Percentiles rank a stretch among this genome's conserved stretches.
Conservation (phyloP, 805 yeast species). For the Candida tallmaniae region DNA sequence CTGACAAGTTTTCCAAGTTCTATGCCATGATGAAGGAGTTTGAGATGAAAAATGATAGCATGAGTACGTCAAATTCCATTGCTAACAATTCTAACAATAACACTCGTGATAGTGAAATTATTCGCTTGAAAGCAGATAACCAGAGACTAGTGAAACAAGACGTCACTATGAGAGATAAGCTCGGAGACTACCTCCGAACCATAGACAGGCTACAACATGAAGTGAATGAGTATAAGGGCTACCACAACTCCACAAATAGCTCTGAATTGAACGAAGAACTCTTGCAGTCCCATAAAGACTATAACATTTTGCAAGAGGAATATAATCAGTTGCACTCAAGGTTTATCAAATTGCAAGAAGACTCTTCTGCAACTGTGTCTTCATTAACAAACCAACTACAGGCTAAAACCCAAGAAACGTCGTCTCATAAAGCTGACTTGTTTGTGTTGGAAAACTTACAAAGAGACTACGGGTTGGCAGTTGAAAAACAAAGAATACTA, state of each 20-base stretch:
- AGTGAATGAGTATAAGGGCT: constrained; percentile 23
- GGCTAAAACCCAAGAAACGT: constrained; percentile 14
- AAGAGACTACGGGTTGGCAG: constrained; percentile 35
- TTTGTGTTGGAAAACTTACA: constrained; percentile 25
- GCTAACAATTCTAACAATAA: constrained; percentile 1
- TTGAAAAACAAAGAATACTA: constrained; percentile 39
- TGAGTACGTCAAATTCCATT: too few species aligned
- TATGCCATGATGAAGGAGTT: constrained; percentile 10
- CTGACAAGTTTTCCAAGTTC: constrained; percentile 17
- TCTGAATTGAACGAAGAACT: constrained; percentile 13
- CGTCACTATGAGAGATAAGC: constrained; percentile 19
- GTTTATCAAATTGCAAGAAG: constrained; percentile 18
- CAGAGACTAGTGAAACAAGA: constrained; percentile 15
- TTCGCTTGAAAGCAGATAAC: constrained; percentile 15
- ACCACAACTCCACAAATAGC: constrained; percentile 1
- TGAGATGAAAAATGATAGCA: too few species aligned
- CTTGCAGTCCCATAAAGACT: constrained; percentile 16
- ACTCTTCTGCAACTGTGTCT: constrained; percentile 18
- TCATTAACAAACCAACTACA: constrained; percentile 21
- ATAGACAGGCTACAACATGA: constrained; percentile 30
- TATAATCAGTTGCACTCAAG: constrained; percentile 11
- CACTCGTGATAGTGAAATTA: constrained; percentile 3
- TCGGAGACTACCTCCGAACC: constrained; percentile 25
- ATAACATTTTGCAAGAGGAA: constrained; percentile 15
- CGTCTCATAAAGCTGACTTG: constrained; percentile 9